Evolutionary conservation across 257 asterid species (phyloP).

Genomic region (Solanum neorickii): DNA sequence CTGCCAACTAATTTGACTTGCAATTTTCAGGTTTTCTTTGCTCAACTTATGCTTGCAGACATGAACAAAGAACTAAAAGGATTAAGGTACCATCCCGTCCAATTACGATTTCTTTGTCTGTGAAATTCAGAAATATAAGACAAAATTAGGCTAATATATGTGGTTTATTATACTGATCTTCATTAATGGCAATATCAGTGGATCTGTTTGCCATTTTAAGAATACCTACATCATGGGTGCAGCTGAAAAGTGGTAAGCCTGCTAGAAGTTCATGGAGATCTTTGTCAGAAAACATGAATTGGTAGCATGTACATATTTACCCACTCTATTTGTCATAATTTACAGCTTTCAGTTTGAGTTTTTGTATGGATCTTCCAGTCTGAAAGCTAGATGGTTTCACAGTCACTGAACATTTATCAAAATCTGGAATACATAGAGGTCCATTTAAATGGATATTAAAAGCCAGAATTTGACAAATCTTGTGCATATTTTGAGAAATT

Average conservation of each 20-base stretch:
- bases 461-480: background rate
- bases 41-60: constrained; percentile 96
- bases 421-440: background rate
- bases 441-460: background rate
- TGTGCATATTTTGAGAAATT: background rate
- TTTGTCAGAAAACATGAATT: background rate
- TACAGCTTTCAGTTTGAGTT: background rate
- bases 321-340: background rate
- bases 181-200: background rate
- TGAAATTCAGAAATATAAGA: background rate
- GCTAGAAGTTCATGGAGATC: background rate
- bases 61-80: constrained; percentile 97
- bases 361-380: background rate
- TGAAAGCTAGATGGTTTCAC: background rate
- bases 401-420: background rate
- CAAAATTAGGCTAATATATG: background rate
- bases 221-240: background rate
- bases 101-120: background rate
- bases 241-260: background rate
- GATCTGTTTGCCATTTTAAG: background rate
- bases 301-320: background rate
- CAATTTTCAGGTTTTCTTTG: constrained; percentile 72
- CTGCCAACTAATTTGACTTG: constrained; percentile 9
- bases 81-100: constrained; percentile 50
- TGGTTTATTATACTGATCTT: background rate